Base-by-base conservation (phyloP, 768 basidiomycete genomes). In the Russula foetens region DNA sequence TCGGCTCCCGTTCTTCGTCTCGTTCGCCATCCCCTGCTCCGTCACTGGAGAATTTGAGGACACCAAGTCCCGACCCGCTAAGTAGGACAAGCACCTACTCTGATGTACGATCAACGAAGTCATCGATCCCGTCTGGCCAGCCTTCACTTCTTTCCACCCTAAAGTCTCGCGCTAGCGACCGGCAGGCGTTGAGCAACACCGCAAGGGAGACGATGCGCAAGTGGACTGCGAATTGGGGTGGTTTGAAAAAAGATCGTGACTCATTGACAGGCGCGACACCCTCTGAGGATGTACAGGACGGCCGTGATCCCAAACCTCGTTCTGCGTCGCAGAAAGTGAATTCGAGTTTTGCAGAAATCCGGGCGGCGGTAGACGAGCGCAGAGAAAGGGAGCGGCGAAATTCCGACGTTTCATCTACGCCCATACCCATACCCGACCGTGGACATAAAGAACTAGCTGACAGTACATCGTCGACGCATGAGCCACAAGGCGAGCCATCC, bases 141-240 rank as follows among this genome's bases (percentile, higher is more conserved):
- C 12, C 58, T 33, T 59, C 58, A 11, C 59, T 97, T 75, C 80
- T 96, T 49, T 83, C 88, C 19, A 85, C 87, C 24, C 78, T 91
- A 54, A 89, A 88, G 69, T 83, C 90, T 7, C 86, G 86, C 45
- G 83, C 85, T 0, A 75, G 74, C 3, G 94, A 95, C 71, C 95
- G 92, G 69, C 88, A 94, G 71, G 89, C 90, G 7, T 75, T 95
- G 46, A 86, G 84, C 64, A 86, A 89, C 66, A 84, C 88, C 0
- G 90, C 93, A 14, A 89, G 87, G 70, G 95, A 97, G 69, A 81
- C 89, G 9, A 86, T 97, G 79, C 84, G 87, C 60, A 96, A 96
- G 70, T 96, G 92, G 92, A 86, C 92, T 24, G 85, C 84, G 28
- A 91, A 84, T 59, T 94, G 91, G 87, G 76, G 81, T 48, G 78